Evolutionary conservation across 1,139 yeast genomes (phyloP), one percentile per base, ranked within the genome.

Genomic region (Starmera stellimalicola): DNA sequence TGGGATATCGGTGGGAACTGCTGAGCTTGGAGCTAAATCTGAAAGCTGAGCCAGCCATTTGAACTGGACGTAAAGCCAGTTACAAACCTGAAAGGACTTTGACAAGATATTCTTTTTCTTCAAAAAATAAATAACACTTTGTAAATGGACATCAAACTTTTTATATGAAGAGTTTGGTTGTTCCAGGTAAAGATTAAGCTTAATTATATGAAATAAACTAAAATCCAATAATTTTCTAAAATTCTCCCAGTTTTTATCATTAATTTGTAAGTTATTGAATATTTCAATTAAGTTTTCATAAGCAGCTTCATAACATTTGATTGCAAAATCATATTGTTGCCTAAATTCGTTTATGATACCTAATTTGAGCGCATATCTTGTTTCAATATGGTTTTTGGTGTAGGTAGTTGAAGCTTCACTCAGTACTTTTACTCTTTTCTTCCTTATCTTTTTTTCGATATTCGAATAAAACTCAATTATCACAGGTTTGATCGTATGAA

Each of bases 71-170:
- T 61, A 52, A 18, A 54, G 43, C 69, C 69, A 63, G 28, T 43
- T 39, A 35, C 62, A 39, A 53, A 63, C 46, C 54, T 71, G n/a
- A 34, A 46, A 58, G 3, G 57, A 50, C n/a, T 48, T 47, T 7
- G 46, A 44, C 8, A 39, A 24, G 7, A 57, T 38, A 12, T 43
- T 36, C 27, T 53, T 40, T 11, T 30, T 18, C 14, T 55, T 50
- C 10, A 59, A 37, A 15, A 63, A 44, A n/a, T 55, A 50, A 3
- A 58, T 38, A 1, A 67, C 59, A 37, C 70, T 70, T 17, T 63
- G 63, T 2, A 80, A 51, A 55, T 84, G 95, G 7, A 72, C 61
- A 29, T 66, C 65, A 48, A 82, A 85, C 50, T 77, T 80, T 37
- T 68, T 65, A 43, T 74, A 69, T 0, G 87, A 84, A 26, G 63